These are phyloP conservation scores for Termitomyces sp. DNA, from an alignment of 768 basidiomycete genomes.

Conservation along the genomic window DNA sequence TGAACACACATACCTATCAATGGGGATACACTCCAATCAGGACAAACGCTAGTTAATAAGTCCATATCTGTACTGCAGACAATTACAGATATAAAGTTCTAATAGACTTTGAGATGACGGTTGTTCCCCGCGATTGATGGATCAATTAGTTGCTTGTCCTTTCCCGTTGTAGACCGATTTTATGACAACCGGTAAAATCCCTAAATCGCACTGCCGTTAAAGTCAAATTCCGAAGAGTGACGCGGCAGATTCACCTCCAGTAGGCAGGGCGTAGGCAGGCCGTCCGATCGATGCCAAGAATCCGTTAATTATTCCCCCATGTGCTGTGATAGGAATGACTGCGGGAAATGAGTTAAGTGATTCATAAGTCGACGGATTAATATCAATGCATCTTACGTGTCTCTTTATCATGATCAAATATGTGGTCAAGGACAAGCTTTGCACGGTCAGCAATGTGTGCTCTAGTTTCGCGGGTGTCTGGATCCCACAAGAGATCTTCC, in stretches of 20 bases:
- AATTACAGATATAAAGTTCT: not conserved
- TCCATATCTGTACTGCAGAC: not conserved
- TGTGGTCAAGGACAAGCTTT: conserved; percentile 43
- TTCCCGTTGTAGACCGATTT: conserved; percentile 7
- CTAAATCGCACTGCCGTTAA: conserved; percentile 2
- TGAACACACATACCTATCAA: not conserved
- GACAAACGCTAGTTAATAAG: not conserved
- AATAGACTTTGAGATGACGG: not conserved
- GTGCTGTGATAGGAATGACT: conserved; percentile 69
- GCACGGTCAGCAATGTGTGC: conserved; percentile 46
- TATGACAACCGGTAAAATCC: conserved; percentile 17
- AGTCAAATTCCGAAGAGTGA: not conserved
- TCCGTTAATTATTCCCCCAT: conserved; percentile 58
- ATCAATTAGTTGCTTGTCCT: not conserved
- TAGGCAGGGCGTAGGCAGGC: conserved; percentile 40
- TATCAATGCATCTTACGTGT: conserved; percentile 36
- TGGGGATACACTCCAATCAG: not conserved
- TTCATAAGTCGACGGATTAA: not conserved
- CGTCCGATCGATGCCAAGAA: conserved; percentile 47
- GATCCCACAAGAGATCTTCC: conserved; percentile 57
- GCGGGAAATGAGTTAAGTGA: not conserved
- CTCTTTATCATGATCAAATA: conserved; percentile 45
- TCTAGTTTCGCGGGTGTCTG: conserved; percentile 49
- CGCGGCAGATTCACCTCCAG: conserved; percentile 48
- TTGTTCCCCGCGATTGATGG: not conserved